These are phyloP conservation scores for Neoboletus subvelutipes DNA, from an alignment of 768 basidiomycete genomes.

Conservation along the genomic window DNA sequence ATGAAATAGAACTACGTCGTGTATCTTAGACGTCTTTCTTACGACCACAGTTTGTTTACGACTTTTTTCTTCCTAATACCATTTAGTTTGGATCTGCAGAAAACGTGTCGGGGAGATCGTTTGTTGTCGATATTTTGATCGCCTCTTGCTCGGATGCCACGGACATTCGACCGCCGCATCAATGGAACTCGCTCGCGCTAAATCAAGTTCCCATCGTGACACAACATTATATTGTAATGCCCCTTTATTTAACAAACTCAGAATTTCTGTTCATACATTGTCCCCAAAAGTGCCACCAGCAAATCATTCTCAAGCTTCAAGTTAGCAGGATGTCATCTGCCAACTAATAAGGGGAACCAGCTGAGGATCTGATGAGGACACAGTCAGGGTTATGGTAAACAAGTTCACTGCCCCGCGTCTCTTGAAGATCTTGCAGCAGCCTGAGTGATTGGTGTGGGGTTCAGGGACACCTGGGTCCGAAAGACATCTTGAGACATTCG, in stretches of 20 bases:
- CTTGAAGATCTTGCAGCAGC: not conserved
- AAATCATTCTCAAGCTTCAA: not conserved
- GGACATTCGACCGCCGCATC: not conserved
- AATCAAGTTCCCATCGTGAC: not conserved
- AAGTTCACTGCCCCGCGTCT: not conserved
- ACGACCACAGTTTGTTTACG: conserved; percentile 9
- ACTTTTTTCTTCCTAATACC: not conserved
- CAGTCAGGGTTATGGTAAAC: not conserved
- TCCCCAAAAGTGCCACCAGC: not conserved
- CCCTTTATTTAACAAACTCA: not conserved
- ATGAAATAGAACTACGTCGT: conserved; percentile 18
- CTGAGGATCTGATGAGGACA: not conserved
- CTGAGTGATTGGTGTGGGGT: not conserved
- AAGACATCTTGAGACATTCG: not conserved
- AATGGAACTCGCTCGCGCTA: not conserved
- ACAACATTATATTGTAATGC: not conserved
- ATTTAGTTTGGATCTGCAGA: not conserved
- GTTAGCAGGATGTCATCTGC: not conserved
- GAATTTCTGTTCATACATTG: not conserved
- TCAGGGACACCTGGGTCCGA: not conserved
- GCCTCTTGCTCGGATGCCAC: conserved; percentile 5
- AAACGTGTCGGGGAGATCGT: not conserved
- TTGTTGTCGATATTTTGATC: not conserved
- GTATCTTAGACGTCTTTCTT: conserved; percentile 20
- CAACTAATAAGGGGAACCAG: not conserved